Evolutionary conservation across 805 yeast genomes (phyloP).

Genomic region (Myxozyma sirexii): DNA sequence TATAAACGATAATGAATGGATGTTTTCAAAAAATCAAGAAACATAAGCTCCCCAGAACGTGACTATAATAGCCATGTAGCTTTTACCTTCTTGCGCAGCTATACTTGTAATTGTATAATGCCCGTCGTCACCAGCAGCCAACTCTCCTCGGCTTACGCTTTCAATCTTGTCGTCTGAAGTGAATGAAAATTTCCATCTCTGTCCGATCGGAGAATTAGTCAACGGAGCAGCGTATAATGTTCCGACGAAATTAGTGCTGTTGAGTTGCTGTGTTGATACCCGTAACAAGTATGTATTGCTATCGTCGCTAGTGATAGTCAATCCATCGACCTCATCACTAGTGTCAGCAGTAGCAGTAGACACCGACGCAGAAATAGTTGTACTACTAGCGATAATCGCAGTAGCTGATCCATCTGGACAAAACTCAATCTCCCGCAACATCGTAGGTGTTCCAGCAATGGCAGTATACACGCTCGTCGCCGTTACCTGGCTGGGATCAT

Average conservation of each 20-base stretch:
- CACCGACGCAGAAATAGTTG: background rate
- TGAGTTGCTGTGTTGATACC: conserved; percentile 16
- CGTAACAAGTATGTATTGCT: conserved; percentile 8
- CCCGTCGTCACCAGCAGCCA: conserved; percentile 6
- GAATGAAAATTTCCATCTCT: conserved; percentile 22
- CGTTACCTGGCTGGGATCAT: background rate
- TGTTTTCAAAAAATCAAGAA: background rate
- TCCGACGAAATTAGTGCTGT: conserved; percentile 21
- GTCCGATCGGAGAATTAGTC: conserved; percentile 28
- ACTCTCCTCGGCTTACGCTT: conserved; percentile 23
- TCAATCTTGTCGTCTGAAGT: conserved; percentile 9
- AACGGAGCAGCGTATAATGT: conserved; percentile 27
- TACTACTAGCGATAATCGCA: background rate
- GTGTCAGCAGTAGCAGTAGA: conserved; percentile 5
- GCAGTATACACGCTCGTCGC: background rate
- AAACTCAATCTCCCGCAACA: conserved; percentile 10
- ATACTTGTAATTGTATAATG: conserved; percentile 21
- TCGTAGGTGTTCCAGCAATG: conserved; percentile 6
- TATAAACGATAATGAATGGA: conserved; percentile 1
- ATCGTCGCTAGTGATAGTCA: background rate
- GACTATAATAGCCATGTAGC: conserved; percentile 26
- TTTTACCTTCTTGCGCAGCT: conserved; percentile 21
- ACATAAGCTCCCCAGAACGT: conserved; percentile 25
- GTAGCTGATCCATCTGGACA: background rate
- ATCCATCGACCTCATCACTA: background rate